Base-by-base conservation (phyloP, 2,329 filamentous ascomycete species). In the Periconia macrospinosa region DNA sequence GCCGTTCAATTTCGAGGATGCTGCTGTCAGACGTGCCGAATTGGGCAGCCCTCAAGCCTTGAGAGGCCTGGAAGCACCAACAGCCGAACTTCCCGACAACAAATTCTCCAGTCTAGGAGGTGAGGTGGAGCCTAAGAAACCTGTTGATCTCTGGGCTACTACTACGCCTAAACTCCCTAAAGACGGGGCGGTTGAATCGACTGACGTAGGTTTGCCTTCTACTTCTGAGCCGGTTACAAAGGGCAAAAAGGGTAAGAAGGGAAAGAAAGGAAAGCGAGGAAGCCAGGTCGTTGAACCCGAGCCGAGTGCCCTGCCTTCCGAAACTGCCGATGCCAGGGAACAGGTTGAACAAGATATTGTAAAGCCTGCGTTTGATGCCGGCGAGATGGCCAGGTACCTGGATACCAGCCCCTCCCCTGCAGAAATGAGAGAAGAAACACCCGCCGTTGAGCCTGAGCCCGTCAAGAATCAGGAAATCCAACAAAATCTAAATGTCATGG, bases 191-290 rank as follows among this genome's bases (percentile, higher is more conserved):
- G 35, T 20, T 8, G 9, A 20, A 48, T 33, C 17, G 17, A 18
- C 23, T 27, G 23, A 27, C 8, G 3, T 27, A 5, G 18, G 6
- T n/a, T 17, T 17, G 20, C n/a, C 20, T 43, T 19, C 15, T 11
- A 11, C 33, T 8, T 35, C 54, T 37, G 17, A 20, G 1, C 15
- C 35, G 13, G 20, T 23, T 44, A 42, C 47, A 10, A 70, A 67
- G 47, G 54, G 56, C n/a, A 70, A 69, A 54, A 70, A 69, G 51
- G 60, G 53, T 15, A 71, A 71, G 58, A 71, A 71, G 55, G 57
- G 33, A 5, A 70, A 70, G 61, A 72, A 70, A 51, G 58, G 55
- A 1, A 67, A 65, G 52, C 64, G 61, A 40, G 62, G 51, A 9
- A 68, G 56, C 52, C 59, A 61, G 33, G 54, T 59, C 45, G 30